phyloP scores from a whole-genome alignment of 805 yeast species.

The Yarrowia deformans region DNA sequence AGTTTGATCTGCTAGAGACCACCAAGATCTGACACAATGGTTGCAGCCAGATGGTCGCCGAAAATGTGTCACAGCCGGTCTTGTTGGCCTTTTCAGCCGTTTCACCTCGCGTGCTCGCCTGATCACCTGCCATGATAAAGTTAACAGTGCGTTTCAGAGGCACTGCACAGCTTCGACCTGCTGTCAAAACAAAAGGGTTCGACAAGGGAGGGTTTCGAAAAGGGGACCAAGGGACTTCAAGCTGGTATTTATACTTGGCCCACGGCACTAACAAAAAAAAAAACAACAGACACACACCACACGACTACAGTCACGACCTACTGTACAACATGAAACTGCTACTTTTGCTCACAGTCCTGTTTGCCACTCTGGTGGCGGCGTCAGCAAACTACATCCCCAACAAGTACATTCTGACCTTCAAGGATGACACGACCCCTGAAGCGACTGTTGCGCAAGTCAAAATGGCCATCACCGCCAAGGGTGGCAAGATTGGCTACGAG shows the following conservation, averaged over 20 bases:
- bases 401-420: conserved; percentile 33
- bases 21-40: no score
- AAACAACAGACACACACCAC: background rate
- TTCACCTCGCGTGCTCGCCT: background rate
- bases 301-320: background rate
- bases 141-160: conserved; percentile 8
- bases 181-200: conserved; percentile 16
- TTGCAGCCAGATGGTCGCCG: background rate
- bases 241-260: background rate
- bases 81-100: no score
- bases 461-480: conserved; percentile 13
- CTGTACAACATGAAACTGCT: background rate
- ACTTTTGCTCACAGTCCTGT: background rate
- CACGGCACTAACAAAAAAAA: no score
- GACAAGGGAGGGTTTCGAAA: background rate
- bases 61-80: no score
- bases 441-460: conserved; percentile 4
- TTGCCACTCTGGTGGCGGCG: conserved; percentile 7
- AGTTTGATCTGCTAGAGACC: no score
- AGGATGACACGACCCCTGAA: conserved; percentile 19
- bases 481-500: conserved; percentile 31
- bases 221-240: background rate
- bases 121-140: background rate
- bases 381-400: conserved; percentile 14
- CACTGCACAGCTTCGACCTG: conserved; percentile 8